These are phyloP conservation scores for Boletus putidus DNA, from an alignment of 1,284 basidiomycete species.

Conservation along the genomic window DNA sequence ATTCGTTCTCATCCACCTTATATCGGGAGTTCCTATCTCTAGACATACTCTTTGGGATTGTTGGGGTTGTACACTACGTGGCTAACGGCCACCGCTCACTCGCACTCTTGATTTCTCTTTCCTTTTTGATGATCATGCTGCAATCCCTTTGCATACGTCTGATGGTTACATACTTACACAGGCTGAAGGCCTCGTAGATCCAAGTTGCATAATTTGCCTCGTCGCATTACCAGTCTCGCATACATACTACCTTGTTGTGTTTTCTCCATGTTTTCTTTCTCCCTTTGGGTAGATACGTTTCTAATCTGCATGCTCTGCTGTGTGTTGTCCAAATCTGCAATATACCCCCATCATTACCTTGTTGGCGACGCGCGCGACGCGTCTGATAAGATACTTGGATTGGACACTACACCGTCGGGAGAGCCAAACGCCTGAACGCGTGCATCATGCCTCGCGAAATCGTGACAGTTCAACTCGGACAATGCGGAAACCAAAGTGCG, in stretches of 20 bases:
- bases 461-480: conserved; percentile 86
- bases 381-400: conserved; percentile 6
- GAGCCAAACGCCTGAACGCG: conserved; percentile 6
- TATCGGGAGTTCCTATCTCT: conserved; percentile 11
- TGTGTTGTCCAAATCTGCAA: not conserved
- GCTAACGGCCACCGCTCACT: conserved; percentile 36
- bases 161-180: conserved; percentile 31
- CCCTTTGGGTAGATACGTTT: conserved; percentile 23
- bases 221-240: conserved; percentile 21
- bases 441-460: conserved; percentile 79
- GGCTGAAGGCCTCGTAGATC: conserved; percentile 38
- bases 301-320: conserved; percentile 24
- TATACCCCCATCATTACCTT: too few species aligned
- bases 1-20: conserved; percentile 11
- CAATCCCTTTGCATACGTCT: conserved; percentile 19
- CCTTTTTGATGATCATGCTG: conserved; percentile 9
- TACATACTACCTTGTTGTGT: conserved; percentile 33
- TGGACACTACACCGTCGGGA: conserved; percentile 4
- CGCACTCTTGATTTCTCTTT: conserved; percentile 16
- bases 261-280: conserved; percentile 14
- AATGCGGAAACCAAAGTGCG: conserved; percentile 96
- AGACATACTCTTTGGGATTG: conserved; percentile 20
- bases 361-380: too few species aligned
- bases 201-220: conserved; percentile 25
- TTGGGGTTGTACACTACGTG: conserved; percentile 25